Percentiles rank a stretch among this genome's conserved stretches.
Evolutionary conservation across 352 stramenopile species (phyloP).

Genomic region (Phytophthora brassicae): DNA sequence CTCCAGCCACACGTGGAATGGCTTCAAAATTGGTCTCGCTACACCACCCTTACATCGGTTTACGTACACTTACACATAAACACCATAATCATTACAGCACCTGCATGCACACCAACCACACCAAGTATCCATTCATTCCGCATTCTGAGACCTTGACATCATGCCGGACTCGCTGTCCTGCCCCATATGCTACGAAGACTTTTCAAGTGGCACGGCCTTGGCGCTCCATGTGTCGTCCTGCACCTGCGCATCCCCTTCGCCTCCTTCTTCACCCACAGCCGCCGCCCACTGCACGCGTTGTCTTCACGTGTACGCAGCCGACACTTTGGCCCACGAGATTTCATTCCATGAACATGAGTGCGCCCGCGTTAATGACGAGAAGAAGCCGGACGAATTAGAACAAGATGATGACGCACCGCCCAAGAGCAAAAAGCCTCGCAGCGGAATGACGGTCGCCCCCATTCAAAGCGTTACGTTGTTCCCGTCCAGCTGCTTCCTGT

Average conservation of each 20-base stretch:
- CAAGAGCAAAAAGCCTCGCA: slow-evolving; percentile 35
- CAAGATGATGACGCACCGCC: neutral
- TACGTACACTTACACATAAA: neutral
- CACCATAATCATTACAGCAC: too few relatives aligned
- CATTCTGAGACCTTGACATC: neutral
- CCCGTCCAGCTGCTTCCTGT: slow-evolving; percentile 60
- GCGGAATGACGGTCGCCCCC: slow-evolving; percentile 5
- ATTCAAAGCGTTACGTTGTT: slow-evolving; percentile 53
- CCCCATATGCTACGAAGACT: slow-evolving; percentile 50
- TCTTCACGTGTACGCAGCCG: slow-evolving; percentile 58
- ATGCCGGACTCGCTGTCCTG: slow-evolving; percentile 40
- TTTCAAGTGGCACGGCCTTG: slow-evolving; percentile 34
- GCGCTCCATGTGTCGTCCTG: slow-evolving; percentile 63
- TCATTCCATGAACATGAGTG: slow-evolving; percentile 82
- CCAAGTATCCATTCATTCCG: too few relatives aligned
- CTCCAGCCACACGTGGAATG: neutral
- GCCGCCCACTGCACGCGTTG: slow-evolving; percentile 55
- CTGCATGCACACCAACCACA: too few relatives aligned
- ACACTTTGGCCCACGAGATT: slow-evolving; percentile 53
- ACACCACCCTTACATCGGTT: neutral
- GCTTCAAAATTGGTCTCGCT: neutral
- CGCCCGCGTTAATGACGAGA: slow-evolving; percentile 56
- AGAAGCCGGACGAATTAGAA: slow-evolving; percentile 2
- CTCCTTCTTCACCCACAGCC: slow-evolving; percentile 10
- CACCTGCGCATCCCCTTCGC: slow-evolving; percentile 40